Evolutionary conservation across 139 green algal genomes (phyloP).

Genomic region (Ettlia oleoabundans): DNA sequence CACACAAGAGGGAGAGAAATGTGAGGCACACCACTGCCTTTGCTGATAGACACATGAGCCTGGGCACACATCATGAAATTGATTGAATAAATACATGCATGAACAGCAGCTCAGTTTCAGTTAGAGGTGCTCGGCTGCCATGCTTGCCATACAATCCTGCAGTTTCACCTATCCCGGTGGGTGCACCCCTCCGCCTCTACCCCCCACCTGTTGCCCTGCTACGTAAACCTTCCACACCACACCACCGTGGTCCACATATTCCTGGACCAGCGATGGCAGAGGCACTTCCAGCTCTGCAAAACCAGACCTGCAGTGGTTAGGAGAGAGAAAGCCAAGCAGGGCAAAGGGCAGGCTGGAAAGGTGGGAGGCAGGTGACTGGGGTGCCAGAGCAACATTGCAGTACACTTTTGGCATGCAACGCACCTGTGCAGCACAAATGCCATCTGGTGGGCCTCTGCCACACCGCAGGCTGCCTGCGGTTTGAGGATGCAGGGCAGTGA

Average conservation of each 20-base stretch:
- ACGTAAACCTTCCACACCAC: constrained; percentile 84
- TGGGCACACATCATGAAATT: too few relatives aligned
- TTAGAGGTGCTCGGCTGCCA: too few relatives aligned
- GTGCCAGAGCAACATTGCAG: not conserved
- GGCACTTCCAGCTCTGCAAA: constrained; percentile 52
- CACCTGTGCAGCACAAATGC: constrained; percentile 57
- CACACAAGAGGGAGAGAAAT: too few relatives aligned
- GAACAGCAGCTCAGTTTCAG: too few relatives aligned
- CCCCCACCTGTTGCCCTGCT: constrained; percentile 71
- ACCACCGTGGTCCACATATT: constrained; percentile 84
- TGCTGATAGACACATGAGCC: too few relatives aligned
- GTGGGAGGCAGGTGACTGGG: not conserved
- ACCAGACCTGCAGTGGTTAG: constrained; percentile 10
- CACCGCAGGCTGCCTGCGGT: constrained; percentile 73
- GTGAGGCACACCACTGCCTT: too few relatives aligned
- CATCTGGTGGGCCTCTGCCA: constrained; percentile 76
- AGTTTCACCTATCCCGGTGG: too few relatives aligned
- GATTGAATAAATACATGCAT: too few relatives aligned
- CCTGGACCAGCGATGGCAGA: constrained; percentile 71
- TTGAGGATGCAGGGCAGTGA: constrained; percentile 77
- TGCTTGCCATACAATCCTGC: too few relatives aligned
- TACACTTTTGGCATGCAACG: not conserved
- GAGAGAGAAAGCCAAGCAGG: too few relatives aligned
- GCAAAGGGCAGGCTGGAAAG: not conserved
- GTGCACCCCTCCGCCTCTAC: too few relatives aligned